A percentile compares a stretch with the other conserved stretches of the same genome.
These are phyloP conservation scores for Sclerotinia minor DNA, from an alignment of 2,329 filamentous ascomycete species.

Conservation along the genomic window DNA sequence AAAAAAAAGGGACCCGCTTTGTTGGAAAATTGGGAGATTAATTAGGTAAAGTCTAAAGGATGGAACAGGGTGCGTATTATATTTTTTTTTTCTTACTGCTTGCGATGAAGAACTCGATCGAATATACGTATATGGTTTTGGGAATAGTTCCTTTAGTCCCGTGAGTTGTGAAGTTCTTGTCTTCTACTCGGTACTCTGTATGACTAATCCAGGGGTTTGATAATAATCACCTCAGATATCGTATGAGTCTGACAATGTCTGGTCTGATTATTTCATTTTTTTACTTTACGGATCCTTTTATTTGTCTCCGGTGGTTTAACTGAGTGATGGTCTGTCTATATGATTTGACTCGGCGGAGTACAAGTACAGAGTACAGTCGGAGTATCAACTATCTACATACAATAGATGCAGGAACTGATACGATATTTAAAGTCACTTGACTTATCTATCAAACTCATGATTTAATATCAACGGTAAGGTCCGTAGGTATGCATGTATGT, in stretches of 20 bases:
- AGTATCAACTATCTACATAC: not conserved
- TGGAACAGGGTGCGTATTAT: not conserved
- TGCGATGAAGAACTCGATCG: not conserved
- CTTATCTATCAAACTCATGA: not conserved
- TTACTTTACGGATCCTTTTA: not conserved
- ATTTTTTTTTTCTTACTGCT: not conserved
- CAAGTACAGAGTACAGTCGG: not conserved
- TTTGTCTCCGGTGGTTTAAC: not conserved
- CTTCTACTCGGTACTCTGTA: not conserved
- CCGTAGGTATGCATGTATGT: not conserved
- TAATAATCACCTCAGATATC: not conserved
- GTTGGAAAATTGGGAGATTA: not conserved
- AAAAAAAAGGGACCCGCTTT: not conserved
- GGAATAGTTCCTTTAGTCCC: not conserved
- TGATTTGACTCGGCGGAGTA: not conserved
- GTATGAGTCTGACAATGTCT: slow-evolving; percentile 5
- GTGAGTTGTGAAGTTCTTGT: not conserved
- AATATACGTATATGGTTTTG: not conserved
- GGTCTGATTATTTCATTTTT: not conserved
- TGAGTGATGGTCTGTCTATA: too few species aligned
- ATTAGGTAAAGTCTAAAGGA: too few species aligned
- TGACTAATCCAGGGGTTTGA: not conserved
- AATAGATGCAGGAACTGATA: not conserved
- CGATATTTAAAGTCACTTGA: not conserved
- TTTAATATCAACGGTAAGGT: not conserved